phyloP scores from a whole-genome alignment of 2,329 filamentous ascomycete genomes.

The Fusarium lateritium region DNA sequence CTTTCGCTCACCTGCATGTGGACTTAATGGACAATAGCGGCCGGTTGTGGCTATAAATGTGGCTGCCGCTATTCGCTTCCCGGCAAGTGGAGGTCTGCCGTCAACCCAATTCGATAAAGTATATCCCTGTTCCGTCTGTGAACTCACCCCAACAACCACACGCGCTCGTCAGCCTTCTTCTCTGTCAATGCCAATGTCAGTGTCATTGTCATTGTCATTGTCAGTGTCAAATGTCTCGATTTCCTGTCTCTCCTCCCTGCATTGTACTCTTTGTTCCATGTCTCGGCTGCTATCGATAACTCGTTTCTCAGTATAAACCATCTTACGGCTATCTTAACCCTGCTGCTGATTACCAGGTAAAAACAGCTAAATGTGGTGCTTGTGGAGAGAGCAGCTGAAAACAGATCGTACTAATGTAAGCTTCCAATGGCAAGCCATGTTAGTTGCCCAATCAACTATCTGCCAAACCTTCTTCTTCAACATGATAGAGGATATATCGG shows the following conservation, averaged over 20 bases:
- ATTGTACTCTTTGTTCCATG: conserved; percentile 21
- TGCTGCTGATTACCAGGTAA: conserved; percentile 16
- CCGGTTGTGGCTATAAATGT: conserved; percentile 32
- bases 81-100: conserved; percentile 17
- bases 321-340: not conserved
- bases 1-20: conserved; percentile 4
- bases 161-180: not conserved
- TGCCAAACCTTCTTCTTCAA: conserved; percentile 6
- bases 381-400: conserved; percentile 21
- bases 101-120: conserved; percentile 11
- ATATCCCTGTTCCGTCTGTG: conserved; percentile 13
- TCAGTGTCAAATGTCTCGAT: not conserved
- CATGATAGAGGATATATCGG: not conserved
- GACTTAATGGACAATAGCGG: conserved; percentile 27
- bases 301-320: not conserved
- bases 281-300: conserved; percentile 7
- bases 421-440: conserved; percentile 4
- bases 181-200: not conserved
- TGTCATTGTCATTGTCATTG: not conserved
- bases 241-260: not conserved
- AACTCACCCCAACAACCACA: conserved; percentile 38
- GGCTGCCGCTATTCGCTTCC: conserved; percentile 33
- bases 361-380: not conserved
- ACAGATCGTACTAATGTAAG: conserved; percentile 21
- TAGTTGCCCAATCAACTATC: conserved; percentile 46